phyloP scores from a whole-genome alignment of 1,139 yeast species.

The Protomyces pachydermus region DNA sequence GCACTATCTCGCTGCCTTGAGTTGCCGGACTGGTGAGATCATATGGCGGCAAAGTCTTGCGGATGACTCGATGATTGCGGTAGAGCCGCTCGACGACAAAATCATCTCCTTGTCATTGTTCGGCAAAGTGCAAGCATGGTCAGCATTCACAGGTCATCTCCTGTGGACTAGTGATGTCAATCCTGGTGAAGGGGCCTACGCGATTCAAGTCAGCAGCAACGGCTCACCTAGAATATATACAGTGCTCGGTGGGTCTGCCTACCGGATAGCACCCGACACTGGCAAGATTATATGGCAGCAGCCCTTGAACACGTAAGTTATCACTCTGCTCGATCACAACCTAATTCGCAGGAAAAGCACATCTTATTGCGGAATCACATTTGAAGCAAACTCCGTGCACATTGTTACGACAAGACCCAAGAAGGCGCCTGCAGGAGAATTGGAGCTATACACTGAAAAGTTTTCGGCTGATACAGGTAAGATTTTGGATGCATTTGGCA shows the following conservation, averaged over 20 bases:
- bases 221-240: neutral
- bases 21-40: constrained; percentile 11
- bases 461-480: neutral
- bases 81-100: neutral
- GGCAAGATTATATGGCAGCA: neutral
- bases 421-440: too few relatives aligned
- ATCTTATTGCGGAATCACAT: too few relatives aligned
- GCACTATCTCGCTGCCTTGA: constrained; percentile 23
- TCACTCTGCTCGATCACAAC: too few relatives aligned
- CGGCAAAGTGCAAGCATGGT: neutral
- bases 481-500: neutral
- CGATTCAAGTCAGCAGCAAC: neutral
- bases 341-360: too few relatives aligned
- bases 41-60: constrained; percentile 21
- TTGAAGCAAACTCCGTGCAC: too few relatives aligned
- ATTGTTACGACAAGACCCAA: too few relatives aligned
- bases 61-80: neutral
- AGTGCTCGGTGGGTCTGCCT: neutral
- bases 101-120: neutral
- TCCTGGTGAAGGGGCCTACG: neutral
- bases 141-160: constrained; percentile 2
- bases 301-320: neutral
- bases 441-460: neutral
- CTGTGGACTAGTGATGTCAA: neutral
- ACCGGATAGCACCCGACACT: neutral